Evolutionary conservation across 768 basidiomycete species (phyloP).

Genomic region (Hemileccinum impolitum): DNA sequence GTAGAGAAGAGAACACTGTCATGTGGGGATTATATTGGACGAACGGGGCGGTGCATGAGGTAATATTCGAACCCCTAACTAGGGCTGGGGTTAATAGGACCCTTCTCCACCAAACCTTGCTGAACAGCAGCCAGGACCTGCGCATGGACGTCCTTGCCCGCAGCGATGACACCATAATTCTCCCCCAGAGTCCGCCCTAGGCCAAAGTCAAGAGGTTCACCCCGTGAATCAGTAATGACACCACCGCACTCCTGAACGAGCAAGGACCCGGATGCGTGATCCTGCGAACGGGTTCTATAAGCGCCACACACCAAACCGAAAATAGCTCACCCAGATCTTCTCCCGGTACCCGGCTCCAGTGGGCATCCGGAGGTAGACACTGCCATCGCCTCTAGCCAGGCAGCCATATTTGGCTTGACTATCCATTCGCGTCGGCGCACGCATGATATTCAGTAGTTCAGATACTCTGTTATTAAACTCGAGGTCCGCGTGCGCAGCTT

Average conservation of each 20-base stretch:
- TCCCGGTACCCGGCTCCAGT: slow-evolving; percentile 77
- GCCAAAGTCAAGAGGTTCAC: slow-evolving; percentile 77
- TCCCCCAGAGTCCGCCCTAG: slow-evolving; percentile 80
- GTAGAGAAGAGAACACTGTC: too few relatives aligned
- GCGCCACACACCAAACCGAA: rapidly evolving
- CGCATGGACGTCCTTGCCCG: slow-evolving; percentile 65
- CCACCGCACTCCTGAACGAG: slow-evolving; percentile 90
- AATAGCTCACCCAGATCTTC: slow-evolving; percentile 87
- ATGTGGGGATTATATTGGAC: not conserved
- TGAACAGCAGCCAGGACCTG: slow-evolving; percentile 73
- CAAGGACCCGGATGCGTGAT: slow-evolving; percentile 85
- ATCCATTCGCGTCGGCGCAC: slow-evolving; percentile 80
- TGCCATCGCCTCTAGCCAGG: slow-evolving; percentile 83
- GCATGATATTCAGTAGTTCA: slow-evolving; percentile 58
- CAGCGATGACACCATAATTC: slow-evolving; percentile 87
- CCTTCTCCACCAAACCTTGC: slow-evolving; percentile 41
- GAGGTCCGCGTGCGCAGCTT: slow-evolving; percentile 89
- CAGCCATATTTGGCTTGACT: slow-evolving; percentile 94
- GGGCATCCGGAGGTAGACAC: slow-evolving; percentile 78
- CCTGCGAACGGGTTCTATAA: slow-evolving; percentile 41
- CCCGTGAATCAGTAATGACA: slow-evolving; percentile 80
- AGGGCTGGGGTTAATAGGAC: not conserved
- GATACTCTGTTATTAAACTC: slow-evolving; percentile 77
- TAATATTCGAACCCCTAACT: not conserved
- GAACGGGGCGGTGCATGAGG: not conserved